phyloP scores from a whole-genome alignment of 129 eudicot genomes.

The Erigeron canadensis region DNA sequence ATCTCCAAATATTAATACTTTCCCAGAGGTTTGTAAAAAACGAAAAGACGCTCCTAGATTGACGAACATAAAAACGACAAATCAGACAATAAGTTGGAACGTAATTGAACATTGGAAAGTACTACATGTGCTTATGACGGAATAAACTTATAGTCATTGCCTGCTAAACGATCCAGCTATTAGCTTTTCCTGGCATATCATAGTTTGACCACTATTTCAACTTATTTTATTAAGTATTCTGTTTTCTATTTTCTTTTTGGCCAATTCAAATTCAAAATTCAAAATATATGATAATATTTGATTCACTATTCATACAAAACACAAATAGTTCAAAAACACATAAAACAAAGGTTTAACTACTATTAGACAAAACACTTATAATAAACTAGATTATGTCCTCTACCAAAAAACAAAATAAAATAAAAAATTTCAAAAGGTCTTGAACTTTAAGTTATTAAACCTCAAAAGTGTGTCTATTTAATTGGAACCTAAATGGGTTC shows the following conservation, averaged over 20 bases:
- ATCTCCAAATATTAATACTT: constrained; percentile 2
- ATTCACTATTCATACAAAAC: constrained; percentile 18
- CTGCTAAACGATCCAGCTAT: constrained; percentile 17
- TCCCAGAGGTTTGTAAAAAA: background rate
- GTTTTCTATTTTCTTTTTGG: constrained; percentile 11
- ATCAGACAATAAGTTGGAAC: constrained; percentile 5
- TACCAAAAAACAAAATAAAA: background rate
- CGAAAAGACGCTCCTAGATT: background rate
- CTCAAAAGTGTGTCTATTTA: background rate
- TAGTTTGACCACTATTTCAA: constrained; percentile 24
- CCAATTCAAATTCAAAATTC: constrained; percentile 23
- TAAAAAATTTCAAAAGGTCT: background rate
- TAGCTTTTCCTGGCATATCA: constrained; percentile 19
- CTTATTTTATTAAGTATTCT: background rate
- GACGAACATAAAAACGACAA: background rate
- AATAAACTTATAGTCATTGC: constrained; percentile 10
- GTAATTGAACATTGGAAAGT: background rate
- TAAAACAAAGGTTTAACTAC: constrained; percentile 17
- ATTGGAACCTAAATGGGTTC: too few species aligned
- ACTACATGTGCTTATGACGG: constrained; percentile 10
- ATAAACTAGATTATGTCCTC: constrained; percentile 2
- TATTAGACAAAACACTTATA: constrained; percentile 15
- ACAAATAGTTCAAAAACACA: constrained; percentile 19
- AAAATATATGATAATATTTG: background rate
- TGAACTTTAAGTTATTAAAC: background rate